Percentiles rank a stretch among this genome's conserved stretches.
These are phyloP conservation scores for Aspergillus egyptiacus DNA, from an alignment of 495 filamentous ascomycete genomes.

Conservation along the genomic window DNA sequence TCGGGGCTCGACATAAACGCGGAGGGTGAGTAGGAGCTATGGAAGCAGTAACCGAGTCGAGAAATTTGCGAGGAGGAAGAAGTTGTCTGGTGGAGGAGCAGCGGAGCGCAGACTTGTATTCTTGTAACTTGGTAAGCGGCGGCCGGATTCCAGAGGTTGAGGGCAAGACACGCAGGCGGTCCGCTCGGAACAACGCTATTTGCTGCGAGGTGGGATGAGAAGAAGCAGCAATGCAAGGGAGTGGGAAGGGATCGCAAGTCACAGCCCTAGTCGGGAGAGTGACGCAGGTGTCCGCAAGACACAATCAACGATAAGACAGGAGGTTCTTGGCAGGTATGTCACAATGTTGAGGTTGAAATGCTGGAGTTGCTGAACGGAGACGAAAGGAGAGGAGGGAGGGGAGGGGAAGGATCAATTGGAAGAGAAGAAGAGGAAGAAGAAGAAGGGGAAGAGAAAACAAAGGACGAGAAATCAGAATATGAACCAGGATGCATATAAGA, in stretches of 20 bases:
- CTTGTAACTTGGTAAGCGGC: conserved; percentile 13
- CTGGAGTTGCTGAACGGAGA: background rate
- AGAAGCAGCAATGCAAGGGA: conserved; percentile 29
- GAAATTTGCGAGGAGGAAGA: conserved; percentile 8
- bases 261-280: conserved; percentile 25
- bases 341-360: conserved; percentile 8
- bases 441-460: background rate
- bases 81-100: conserved; percentile 20
- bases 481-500: conserved; percentile 5
- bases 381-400: background rate
- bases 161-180: conserved; percentile 19
- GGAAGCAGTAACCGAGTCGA: conserved; percentile 9
- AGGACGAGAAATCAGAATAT: conserved; percentile 4
- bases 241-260: conserved; percentile 26
- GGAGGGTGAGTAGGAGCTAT: conserved; percentile 11
- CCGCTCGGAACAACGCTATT: conserved; percentile 14
- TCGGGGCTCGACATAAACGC: conserved; percentile 26
- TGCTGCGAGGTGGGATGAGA: conserved; percentile 18
- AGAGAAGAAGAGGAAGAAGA: conserved; percentile 2
- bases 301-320: conserved; percentile 21
- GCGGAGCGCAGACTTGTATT: conserved; percentile 14
- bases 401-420: background rate
- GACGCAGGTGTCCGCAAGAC: conserved; percentile 33
- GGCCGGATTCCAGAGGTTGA: conserved; percentile 16
- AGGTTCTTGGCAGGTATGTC: conserved; percentile 28